Evolutionary conservation across 2,329 filamentous ascomycete genomes (phyloP).

Genomic region (Botrytis elliptica): DNA sequence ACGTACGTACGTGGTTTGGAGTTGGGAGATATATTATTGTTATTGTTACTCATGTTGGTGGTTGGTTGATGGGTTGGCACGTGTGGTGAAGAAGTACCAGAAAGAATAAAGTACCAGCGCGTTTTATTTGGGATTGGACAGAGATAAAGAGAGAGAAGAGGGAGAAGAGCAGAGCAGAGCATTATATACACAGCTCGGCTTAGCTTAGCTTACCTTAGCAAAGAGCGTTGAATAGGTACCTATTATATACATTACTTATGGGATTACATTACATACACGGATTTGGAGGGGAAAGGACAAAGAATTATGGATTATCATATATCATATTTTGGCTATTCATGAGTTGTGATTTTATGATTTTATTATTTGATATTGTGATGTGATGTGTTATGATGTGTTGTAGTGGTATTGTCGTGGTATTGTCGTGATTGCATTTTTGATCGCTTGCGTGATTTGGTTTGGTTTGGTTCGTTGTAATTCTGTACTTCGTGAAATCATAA

Average conservation of each 20-base stretch:
- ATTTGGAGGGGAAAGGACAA: background rate
- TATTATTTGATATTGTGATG: background rate
- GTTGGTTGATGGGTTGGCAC: background rate
- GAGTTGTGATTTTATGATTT: background rate
- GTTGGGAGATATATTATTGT: background rate
- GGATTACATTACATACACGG: background rate
- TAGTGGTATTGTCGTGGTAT: background rate
- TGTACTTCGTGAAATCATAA: background rate
- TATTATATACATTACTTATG: background rate
- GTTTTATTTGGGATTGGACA: background rate
- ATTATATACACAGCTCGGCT: background rate
- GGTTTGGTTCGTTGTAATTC: background rate
- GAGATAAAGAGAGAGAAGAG: too few relatives aligned
- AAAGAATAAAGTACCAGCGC: background rate
- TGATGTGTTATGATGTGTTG: background rate
- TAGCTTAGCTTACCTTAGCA: background rate
- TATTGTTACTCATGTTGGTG: background rate
- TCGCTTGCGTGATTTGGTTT: background rate
- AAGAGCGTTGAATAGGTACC: background rate
- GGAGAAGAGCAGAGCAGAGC: background rate
- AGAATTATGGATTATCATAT: background rate
- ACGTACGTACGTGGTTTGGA: background rate
- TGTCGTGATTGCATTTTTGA: background rate
- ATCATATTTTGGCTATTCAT: background rate
- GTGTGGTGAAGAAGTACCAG: background rate